Evolutionary conservation across 345 rosid genomes (phyloP).

Genomic region (Salix exigua): DNA sequence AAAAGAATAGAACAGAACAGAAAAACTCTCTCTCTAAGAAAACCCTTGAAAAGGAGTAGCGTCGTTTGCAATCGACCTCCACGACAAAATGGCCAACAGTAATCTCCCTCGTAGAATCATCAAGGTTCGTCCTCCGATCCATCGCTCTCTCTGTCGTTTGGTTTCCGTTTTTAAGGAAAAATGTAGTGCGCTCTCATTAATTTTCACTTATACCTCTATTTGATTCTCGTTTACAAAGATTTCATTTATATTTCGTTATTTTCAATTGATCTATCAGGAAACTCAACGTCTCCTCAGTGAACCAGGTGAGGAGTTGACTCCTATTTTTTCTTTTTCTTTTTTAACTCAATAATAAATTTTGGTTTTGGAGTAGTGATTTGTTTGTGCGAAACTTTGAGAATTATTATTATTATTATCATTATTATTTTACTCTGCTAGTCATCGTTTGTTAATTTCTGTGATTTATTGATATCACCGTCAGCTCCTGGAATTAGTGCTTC

Average conservation of each 20-base stretch:
- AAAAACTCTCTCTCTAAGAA: neutral
- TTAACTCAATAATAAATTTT: neutral
- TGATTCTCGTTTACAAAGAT: neutral
- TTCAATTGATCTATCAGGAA: constrained; percentile 48
- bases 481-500: constrained; percentile 99
- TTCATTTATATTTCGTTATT: neutral
- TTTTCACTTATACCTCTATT: neutral
- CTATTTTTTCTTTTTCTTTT: neutral
- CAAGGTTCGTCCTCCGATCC: constrained; percentile 49
- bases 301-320: constrained; percentile 53
- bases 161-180: neutral
- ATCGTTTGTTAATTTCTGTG: constrained; percentile 8
- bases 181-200: neutral
- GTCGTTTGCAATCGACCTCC: constrained; percentile 11
- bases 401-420: neutral
- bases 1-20: neutral
- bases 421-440: neutral
- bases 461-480: constrained; percentile 26
- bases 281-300: constrained; percentile 99
- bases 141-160: neutral
- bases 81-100: constrained; percentile 70
- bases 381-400: neutral
- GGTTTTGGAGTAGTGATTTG: neutral
- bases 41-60: constrained; percentile 13
- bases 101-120: constrained; percentile 95